Evolutionary conservation across 2,329 filamentous ascomycete species (phyloP).

Genomic region (Colletotrichum zoysiae): DNA sequence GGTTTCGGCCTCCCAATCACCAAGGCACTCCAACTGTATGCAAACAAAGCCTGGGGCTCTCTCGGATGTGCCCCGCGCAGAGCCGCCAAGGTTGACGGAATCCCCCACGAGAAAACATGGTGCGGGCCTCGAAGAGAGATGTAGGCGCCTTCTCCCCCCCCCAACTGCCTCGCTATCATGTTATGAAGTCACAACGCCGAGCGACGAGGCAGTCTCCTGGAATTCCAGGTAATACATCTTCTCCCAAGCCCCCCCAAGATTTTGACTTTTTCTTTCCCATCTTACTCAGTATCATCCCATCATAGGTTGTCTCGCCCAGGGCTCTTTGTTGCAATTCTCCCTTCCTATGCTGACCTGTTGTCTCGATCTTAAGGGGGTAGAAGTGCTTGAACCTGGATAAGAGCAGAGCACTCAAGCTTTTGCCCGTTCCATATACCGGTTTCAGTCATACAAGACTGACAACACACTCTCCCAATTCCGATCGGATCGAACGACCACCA

Average conservation of each 20-base stretch:
- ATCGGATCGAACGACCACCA: constrained; percentile 14
- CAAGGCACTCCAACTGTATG: constrained; percentile 24
- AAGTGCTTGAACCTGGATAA: constrained; percentile 42
- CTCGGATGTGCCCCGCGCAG: constrained; percentile 31
- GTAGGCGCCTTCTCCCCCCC: constrained; percentile 11
- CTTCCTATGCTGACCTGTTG: constrained; percentile 37
- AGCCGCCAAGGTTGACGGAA: constrained; percentile 43
- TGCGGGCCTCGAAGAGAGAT: constrained; percentile 4
- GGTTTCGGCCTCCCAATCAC: constrained; percentile 18
- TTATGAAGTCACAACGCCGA: constrained; percentile 43
- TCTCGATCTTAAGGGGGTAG: constrained; percentile 39
- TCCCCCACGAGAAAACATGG: background rate
- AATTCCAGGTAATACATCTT: constrained; percentile 36
- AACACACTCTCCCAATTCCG: constrained; percentile 1
- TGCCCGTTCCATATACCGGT: constrained; percentile 32
- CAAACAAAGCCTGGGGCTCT: constrained; percentile 20
- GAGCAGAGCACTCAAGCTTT: constrained; percentile 40
- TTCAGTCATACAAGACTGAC: constrained; percentile 7
- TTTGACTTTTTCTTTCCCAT: constrained; percentile 23
- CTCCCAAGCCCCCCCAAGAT: constrained; percentile 26
- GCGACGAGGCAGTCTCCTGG: constrained; percentile 13
- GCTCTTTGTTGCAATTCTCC: constrained; percentile 13
- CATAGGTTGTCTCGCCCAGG: constrained; percentile 17
- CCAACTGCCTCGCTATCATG: constrained; percentile 19
- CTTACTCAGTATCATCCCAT: constrained; percentile 18